Evolutionary conservation across 495 filamentous ascomycete species (phyloP), one percentile per base, ranked within the genome.

Genomic region (Elaphomyces granulatus): DNA sequence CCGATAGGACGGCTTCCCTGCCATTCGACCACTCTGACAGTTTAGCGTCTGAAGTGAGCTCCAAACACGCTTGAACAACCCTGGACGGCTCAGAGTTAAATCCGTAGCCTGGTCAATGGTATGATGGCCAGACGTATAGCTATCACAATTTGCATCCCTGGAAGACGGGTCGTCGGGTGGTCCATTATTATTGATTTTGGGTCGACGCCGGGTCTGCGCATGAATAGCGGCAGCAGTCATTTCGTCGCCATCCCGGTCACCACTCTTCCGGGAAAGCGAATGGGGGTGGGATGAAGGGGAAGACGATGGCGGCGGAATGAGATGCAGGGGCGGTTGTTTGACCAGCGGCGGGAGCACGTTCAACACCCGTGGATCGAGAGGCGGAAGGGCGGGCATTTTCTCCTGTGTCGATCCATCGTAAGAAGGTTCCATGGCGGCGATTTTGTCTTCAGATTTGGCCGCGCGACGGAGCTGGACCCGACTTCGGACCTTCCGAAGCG

Each of bases 401-500:
- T 63, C 62, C 0, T 51, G 36, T 1, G 30, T 8, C 34, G 47
- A 40, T 7, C 49, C 48, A 36, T 55, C 52, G 8, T 51, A 36
- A 37, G 45, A 48, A n/a, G n/a, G n/a, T n/a, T n/a, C n/a, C 6
- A 50, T 39, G 34, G 51, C 49, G 28, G 59, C 50, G 17, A 66
- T 52, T 39, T 52, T 56, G 7, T 61, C 60, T 4, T 62, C 55
- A 0, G 64, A 68, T 45, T 63, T 66, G 37, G 64, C 64, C 4
- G 55, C 58, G 18, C 62, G 58, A 37, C 41, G 41, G 3, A 68
- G 53, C 44, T 68, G 64, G 3, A 64, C 62, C 7, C 58, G 55
- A 36, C 64, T 68, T 23, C 64, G 64, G n/a, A 66, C 62, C 43
- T 66, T 68, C 21, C 63, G 63, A 31, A 68, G 48, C 0, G 61